Percentiles rank a stretch among this genome's conserved stretches.
phyloP scores from a whole-genome alignment of 345 rosid species.

The Salix udensis region DNA sequence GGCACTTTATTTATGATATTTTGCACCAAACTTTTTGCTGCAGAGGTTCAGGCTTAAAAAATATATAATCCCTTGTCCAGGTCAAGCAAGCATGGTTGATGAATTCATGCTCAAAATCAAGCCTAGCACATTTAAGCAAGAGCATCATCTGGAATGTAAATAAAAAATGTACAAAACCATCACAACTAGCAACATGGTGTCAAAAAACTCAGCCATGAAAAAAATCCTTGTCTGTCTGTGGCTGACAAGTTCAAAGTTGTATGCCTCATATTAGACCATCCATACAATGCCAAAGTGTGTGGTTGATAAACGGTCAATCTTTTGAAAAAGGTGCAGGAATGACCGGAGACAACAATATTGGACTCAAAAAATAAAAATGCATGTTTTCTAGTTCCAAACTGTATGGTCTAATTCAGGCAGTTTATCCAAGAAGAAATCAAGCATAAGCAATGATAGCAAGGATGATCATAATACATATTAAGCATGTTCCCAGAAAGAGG shows the following conservation, averaged over 20 bases:
- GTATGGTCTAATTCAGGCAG: neutral
- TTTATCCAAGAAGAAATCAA: neutral
- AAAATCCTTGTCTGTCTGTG: neutral
- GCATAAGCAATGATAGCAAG: neutral
- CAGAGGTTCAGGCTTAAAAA: neutral
- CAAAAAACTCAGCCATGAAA: neutral
- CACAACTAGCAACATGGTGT: neutral
- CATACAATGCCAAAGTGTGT: neutral
- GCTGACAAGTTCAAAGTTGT: neutral
- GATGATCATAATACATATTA: neutral
- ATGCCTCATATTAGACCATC: neutral
- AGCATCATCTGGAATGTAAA: neutral
- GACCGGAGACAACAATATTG: neutral
- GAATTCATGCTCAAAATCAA: neutral
- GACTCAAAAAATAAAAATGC: neutral
- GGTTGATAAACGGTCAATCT: neutral
- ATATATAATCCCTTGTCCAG: neutral
- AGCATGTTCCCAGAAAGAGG: neutral
- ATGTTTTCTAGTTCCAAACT: neutral
- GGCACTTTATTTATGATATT: neutral
- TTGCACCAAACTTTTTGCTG: neutral
- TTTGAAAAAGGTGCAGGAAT: neutral
- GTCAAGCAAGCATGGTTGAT: neutral
- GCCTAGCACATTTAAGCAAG: neutral
- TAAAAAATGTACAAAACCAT: neutral